These are phyloP conservation scores for Mucor plumbeus DNA, from an alignment of 371 early-diverging fungal species.

Conservation along the genomic window DNA sequence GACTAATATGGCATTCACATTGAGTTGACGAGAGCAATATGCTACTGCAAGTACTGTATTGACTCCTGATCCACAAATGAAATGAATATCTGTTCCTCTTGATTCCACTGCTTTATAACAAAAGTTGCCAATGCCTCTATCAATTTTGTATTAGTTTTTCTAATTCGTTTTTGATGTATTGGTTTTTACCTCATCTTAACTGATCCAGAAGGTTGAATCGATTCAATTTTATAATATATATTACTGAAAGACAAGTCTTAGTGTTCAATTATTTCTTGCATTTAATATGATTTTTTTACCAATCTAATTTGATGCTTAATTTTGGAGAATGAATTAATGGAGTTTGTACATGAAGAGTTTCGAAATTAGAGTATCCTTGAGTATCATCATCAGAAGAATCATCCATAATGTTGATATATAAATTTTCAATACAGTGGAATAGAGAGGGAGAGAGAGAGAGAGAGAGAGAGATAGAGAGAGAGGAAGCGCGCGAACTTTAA, in stretches of 20 bases:
- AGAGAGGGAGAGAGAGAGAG: constrained; percentile 7
- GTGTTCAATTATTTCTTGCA: neutral
- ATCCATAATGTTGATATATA: constrained; percentile 23
- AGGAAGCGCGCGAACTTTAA: neutral
- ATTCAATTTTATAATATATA: constrained; percentile 76
- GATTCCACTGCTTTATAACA: constrained; percentile 59
- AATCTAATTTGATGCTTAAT: constrained; percentile 47
- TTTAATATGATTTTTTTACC: constrained; percentile 28
- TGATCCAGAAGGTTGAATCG: constrained; percentile 77
- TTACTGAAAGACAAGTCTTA: constrained; percentile 42
- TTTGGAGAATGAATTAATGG: constrained; percentile 52
- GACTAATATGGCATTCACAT: constrained; percentile 61
- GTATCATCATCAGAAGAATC: constrained; percentile 52
- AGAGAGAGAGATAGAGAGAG: neutral
- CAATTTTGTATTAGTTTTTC: neutral
- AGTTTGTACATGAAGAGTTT: constrained; percentile 52
- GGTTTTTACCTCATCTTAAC: constrained; percentile 66
- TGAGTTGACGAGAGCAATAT: constrained; percentile 69
- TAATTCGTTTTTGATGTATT: too few relatives aligned
- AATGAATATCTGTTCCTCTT: constrained; percentile 56
- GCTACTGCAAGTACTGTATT: constrained; percentile 77
- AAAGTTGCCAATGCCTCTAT: constrained; percentile 68
- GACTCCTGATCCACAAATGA: constrained; percentile 70
- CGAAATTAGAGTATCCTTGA: constrained; percentile 25
- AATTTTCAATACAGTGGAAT: neutral